Conservation (phyloP, 371 early-diverging fungal genomes). For the Mucor ambiguus region DNA sequence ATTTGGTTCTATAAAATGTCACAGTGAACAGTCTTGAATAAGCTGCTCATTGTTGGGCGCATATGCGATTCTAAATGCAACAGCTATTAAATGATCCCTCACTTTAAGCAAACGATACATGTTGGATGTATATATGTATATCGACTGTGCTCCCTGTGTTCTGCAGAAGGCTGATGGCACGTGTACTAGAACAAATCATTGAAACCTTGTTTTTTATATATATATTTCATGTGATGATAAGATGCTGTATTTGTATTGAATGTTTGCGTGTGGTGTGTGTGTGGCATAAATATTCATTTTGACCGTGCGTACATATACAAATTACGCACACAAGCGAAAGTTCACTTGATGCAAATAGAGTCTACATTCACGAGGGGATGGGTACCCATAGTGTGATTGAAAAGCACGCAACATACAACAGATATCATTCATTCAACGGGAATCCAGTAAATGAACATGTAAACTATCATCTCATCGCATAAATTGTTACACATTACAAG, state of each 20-base stretch:
- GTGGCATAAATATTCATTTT: constrained; percentile 1
- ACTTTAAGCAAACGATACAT: no score
- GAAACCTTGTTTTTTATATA: not conserved
- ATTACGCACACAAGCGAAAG: not conserved
- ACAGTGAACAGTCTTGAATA: no score
- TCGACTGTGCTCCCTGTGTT: not conserved
- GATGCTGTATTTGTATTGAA: not conserved
- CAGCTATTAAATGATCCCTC: no score
- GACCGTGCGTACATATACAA: constrained; percentile 9
- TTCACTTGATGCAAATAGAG: not conserved
- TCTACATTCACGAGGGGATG: not conserved
- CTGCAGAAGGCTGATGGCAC: constrained; percentile 5
- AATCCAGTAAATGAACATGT: not conserved
- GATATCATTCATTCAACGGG: not conserved
- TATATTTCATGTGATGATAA: constrained; percentile 5
- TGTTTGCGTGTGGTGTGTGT: not conserved
- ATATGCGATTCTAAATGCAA: no score
- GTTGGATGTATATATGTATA: not conserved
- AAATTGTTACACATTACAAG: not conserved
- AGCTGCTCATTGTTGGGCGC: no score
- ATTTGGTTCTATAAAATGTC: not conserved
- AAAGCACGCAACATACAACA: not conserved
- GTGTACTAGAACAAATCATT: not conserved
- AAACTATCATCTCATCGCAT: not conserved
- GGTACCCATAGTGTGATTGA: not conserved